Evolutionary conservation across 345 rosid genomes (phyloP), one percentile per base, ranked within the genome.

Genomic region (Eutrema heterophyllum): DNA sequence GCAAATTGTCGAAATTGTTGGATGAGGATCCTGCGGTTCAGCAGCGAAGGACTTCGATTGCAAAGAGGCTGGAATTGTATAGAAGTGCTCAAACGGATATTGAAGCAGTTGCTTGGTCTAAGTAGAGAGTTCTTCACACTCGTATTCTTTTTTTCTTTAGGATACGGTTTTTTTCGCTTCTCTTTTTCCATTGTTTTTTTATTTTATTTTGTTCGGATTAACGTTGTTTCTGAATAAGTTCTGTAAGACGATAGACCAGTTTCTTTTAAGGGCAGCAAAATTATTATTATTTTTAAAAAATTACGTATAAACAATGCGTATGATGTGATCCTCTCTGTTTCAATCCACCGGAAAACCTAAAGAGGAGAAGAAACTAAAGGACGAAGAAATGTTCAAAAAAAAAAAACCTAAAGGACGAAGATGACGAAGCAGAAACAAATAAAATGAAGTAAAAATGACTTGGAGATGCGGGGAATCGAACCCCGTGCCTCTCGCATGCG

Each of bases 401-500:
- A n/a, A n/a, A n/a, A n/a, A n/a, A n/a, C n/a, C 1, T 15, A 40
- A n/a, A 6, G 49, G 33, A 46, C 3, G 52, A 53, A 53, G 58
- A 27, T 4, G 9, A 45, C 4, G 10, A 45, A 15, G 9, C 18
- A 45, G 18, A 30, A 30, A 4, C 5, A 30, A 30, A 30, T 30
- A 3, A 30, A 30, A 30, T 3, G 5, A 30, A 30, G 1, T 4
- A 30, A 30, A 30, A 30, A 4, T 5, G 6, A 30, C 5, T 29
- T 29, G 32, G 92, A 90, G 90, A 78, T 84, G 96, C 95, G 87
- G 93, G 91, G 95, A 89, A 89, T 92, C 96, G 91, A 90, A 92
- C 96, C 87, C 89, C 88, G 96, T 88, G 89, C 98, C 97, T 92
- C 96, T 95, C 96, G 96, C 98, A 95, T 90, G 97, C 98, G 87